phyloP scores from a whole-genome alignment of 148 eudicot genomes.

The Nyssa sinensis region DNA sequence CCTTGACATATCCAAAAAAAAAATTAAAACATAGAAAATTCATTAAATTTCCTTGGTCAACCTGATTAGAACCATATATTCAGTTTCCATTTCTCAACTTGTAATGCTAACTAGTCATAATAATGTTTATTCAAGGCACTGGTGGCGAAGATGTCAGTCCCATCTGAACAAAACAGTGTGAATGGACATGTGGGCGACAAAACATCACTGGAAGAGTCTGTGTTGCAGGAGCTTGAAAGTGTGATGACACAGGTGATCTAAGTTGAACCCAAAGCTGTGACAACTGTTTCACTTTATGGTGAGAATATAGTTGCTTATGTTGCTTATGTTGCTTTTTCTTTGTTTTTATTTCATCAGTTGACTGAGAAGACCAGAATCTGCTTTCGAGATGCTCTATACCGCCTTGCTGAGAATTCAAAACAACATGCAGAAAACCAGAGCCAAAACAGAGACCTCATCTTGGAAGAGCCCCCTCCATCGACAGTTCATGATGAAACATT shows the following conservation, averaged over 20 bases:
- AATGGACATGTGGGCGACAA: slow-evolving; percentile 24
- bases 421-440: slow-evolving; percentile 20
- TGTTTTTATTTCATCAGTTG: slow-evolving; percentile 37
- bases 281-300: background rate
- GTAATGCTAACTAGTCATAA: slow-evolving; percentile 9
- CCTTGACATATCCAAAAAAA: no score
- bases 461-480: slow-evolving; percentile 21
- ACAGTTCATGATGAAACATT: slow-evolving; percentile 25
- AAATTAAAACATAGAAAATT: no score
- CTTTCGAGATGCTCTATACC: slow-evolving; percentile 81
- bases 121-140: slow-evolving; percentile 35
- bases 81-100: no score
- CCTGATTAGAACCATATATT: no score
- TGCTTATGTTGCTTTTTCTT: background rate
- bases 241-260: slow-evolving; percentile 54
- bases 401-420: slow-evolving; percentile 70
- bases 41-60: background rate
- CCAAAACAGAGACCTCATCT: slow-evolving; percentile 27
- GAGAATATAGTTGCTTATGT: background rate
- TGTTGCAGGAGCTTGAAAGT: slow-evolving; percentile 50
- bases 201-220: slow-evolving; percentile 58
- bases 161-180: slow-evolving; percentile 26
- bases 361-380: slow-evolving; percentile 57
- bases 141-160: slow-evolving; percentile 25
- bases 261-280: background rate